A percentile compares a stretch with the other conserved stretches of the same genome.
Conservation (phyloP, 177 flowering plant species). For the Tripterygium wilfordii region DNA sequence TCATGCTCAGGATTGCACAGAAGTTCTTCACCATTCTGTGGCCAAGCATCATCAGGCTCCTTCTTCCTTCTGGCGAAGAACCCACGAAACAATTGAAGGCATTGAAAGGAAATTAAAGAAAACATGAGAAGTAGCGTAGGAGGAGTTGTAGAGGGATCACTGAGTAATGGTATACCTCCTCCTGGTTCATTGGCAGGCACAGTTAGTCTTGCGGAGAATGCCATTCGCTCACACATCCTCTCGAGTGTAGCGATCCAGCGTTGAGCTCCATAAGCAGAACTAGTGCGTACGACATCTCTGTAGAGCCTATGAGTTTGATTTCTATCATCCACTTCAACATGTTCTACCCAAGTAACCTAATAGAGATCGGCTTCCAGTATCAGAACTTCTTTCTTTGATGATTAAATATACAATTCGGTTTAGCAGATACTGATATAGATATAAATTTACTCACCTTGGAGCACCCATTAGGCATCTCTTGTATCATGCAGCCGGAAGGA, state of each 20-base stretch:
- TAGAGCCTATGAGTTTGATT: conserved; percentile 43
- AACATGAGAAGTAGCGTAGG: no score
- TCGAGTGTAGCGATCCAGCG: conserved; percentile 67
- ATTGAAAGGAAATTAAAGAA: no score
- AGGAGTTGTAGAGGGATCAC: no score
- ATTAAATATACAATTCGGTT: no score
- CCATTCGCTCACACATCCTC: conserved; percentile 62
- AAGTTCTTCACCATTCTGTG: conserved; percentile 45
- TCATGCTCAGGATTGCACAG: conserved; percentile 27
- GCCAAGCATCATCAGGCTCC: conserved; percentile 26
- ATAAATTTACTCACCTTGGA: conserved; percentile 15
- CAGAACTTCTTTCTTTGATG: no score
- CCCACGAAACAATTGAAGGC: no score
- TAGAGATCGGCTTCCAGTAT: no score
- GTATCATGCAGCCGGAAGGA: conserved; percentile 44
- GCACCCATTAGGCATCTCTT: conserved; percentile 29
- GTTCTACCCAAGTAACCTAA: conserved; percentile 86
- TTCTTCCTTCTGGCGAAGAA: conserved; percentile 27
- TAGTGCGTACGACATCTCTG: conserved; percentile 46
- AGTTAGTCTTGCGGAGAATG: conserved; percentile 26
- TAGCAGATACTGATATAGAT: no score
- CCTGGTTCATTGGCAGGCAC: conserved; percentile 34
- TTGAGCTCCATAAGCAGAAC: conserved; percentile 65
- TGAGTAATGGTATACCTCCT: no score
- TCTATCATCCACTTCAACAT: conserved; percentile 68